These are phyloP conservation scores for Corymbia citriodora DNA, from an alignment of 441 rosid species.

Conservation along the genomic window DNA sequence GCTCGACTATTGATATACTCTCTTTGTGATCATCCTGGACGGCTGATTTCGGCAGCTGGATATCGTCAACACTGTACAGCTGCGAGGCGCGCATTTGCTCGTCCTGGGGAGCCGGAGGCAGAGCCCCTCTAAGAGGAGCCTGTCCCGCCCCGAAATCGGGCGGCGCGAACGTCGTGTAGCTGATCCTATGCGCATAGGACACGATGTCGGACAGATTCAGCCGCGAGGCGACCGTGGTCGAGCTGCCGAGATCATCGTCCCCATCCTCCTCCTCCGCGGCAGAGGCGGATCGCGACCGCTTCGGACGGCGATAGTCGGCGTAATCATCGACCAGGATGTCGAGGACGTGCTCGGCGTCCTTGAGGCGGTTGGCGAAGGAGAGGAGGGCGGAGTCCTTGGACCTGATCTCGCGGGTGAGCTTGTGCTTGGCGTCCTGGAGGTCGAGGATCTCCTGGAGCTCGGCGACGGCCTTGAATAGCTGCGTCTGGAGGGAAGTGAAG, in stretches of 20 bases:
- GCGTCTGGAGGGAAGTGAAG: slow-evolving; percentile 70
- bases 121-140: slow-evolving; percentile 86
- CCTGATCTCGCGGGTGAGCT: slow-evolving; percentile 51
- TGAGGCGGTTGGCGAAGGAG: slow-evolving; percentile 65
- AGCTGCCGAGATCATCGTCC: slow-evolving; percentile 17
- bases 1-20: slow-evolving; percentile 71
- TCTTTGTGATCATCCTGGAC: slow-evolving; percentile 47
- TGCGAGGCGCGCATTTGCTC: slow-evolving; percentile 96
- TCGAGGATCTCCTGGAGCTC: slow-evolving; percentile 91
- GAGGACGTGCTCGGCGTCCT: slow-evolving; percentile 69
- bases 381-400: slow-evolving; percentile 52
- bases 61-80: slow-evolving; percentile 72
- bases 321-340: slow-evolving; percentile 86
- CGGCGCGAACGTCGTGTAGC: slow-evolving; percentile 93
- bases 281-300: slow-evolving; percentile 26
- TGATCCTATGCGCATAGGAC: slow-evolving; percentile 80
- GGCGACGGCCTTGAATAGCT: slow-evolving; percentile 83
- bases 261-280: slow-evolving; percentile 12
- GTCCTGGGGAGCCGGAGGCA: slow-evolving; percentile 97
- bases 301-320: slow-evolving; percentile 68
- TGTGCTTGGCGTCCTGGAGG: slow-evolving; percentile 71
- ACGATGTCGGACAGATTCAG: slow-evolving; percentile 65
- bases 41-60: slow-evolving; percentile 64
- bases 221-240: slow-evolving; percentile 70
- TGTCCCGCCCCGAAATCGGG: slow-evolving; percentile 91